Evolutionary conservation across 1,284 basidiomycete genomes (phyloP).

Genomic region (Heimioporus punctisporus): DNA sequence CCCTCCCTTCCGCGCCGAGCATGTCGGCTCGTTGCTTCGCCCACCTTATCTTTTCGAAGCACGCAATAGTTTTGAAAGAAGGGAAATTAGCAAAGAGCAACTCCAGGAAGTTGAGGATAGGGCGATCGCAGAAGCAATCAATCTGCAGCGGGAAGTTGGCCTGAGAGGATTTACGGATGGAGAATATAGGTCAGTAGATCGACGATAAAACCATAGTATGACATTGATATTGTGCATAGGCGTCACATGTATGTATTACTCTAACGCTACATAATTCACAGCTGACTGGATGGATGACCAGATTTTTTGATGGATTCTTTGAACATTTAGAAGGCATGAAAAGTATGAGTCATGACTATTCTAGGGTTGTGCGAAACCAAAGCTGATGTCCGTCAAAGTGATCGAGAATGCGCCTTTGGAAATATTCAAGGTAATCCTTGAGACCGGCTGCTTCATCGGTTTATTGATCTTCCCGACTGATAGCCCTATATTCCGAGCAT

Average conservation of each 20-base stretch:
- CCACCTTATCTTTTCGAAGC: conserved; percentile 51
- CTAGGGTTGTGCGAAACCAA: no score
- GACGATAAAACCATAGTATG: conserved; percentile 38
- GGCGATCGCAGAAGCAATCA: neutral
- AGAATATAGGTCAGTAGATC: conserved; percentile 25
- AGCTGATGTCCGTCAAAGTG: no score
- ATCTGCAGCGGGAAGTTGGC: no score
- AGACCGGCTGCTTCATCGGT: neutral
- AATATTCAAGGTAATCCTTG: conserved; percentile 29
- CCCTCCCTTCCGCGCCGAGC: conserved; percentile 56
- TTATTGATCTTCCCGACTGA: neutral
- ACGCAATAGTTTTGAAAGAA: conserved; percentile 43
- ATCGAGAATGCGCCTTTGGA: conserved; percentile 3
- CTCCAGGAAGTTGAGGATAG: conserved; percentile 32
- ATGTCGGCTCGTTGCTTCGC: conserved; percentile 64
- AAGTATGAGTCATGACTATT: no score
- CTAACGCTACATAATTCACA: neutral
- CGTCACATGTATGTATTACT: conserved; percentile 29
- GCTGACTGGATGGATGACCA: no score
- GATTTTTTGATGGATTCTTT: no score
- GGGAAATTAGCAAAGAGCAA: conserved; percentile 42
- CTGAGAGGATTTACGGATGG: no score
- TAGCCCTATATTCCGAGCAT: conserved; percentile 45
- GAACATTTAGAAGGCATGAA: no score
- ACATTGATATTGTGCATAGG: conserved; percentile 12